Percentiles rank a stretch among this genome's conserved stretches.
phyloP scores from a whole-genome alignment of 2,329 filamentous ascomycete species.

The Cladosporium phlei region DNA sequence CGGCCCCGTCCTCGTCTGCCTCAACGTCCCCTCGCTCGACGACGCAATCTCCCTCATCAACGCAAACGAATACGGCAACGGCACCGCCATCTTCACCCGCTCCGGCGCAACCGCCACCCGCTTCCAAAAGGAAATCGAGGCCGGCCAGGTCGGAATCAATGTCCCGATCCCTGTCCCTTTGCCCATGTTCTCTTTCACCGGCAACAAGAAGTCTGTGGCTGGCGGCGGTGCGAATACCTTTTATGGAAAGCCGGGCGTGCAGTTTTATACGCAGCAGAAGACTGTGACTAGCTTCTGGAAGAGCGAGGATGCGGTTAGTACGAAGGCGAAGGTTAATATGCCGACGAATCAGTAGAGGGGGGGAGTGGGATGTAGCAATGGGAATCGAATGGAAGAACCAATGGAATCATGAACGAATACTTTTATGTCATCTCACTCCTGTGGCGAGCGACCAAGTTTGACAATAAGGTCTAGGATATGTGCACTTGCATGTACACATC shows the following conservation, averaged over 20 bases:
- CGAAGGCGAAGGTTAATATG: slow-evolving; percentile 86
- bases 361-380: background rate
- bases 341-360: slow-evolving; percentile 55
- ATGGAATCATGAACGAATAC: too few species aligned
- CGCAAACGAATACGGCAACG: slow-evolving; percentile 81
- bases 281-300: slow-evolving; percentile 93
- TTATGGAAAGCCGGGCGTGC: slow-evolving; percentile 86
- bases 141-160: slow-evolving; percentile 81
- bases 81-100: slow-evolving; percentile 77
- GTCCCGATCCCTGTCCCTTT: slow-evolving; percentile 65
- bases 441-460: too few species aligned
- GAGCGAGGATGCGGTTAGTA: slow-evolving; percentile 74
- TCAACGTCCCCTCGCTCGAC: slow-evolving; percentile 72
- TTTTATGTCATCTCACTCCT: too few species aligned
- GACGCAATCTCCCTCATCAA: slow-evolving; percentile 80
- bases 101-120: slow-evolving; percentile 70
- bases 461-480: too few species aligned
- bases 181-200: slow-evolving; percentile 44
- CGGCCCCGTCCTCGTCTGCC: slow-evolving; percentile 75
- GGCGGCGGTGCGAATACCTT: slow-evolving; percentile 91
- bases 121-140: slow-evolving; percentile 77
- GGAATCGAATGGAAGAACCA: too few species aligned
- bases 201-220: slow-evolving; percentile 80
- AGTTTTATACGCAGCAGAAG: slow-evolving; percentile 97
- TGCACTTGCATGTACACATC: too few species aligned